These are phyloP conservation scores for Acanthamoeba royreba DNA, from an alignment of 208 protist species.

Conservation along the genomic window DNA sequence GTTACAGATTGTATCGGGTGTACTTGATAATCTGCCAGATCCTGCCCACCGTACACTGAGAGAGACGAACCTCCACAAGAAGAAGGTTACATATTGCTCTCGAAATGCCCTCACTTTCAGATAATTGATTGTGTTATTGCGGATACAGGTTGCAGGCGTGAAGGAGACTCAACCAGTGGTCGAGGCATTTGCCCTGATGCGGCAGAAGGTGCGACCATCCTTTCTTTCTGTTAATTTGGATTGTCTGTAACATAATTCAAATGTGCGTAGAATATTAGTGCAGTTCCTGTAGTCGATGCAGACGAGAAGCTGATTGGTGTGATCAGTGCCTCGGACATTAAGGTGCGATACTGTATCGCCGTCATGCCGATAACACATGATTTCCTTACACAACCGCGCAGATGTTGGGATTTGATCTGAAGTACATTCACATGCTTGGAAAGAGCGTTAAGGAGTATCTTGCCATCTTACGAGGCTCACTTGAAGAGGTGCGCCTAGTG, in stretches of 20 bases:
- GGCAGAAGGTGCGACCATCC: not conserved
- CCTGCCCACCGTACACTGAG: not conserved
- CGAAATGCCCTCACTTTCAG: not conserved
- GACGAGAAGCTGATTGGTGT: not conserved
- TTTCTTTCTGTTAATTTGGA: not conserved
- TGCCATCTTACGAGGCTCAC: not conserved
- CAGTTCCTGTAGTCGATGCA: not conserved
- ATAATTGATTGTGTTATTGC: not conserved
- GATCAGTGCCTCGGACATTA: conserved; percentile 12
- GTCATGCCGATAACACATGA: not conserved
- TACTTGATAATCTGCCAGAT: not conserved
- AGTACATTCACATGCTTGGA: not conserved
- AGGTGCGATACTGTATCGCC: not conserved
- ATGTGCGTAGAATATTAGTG: not conserved
- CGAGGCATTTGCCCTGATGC: not conserved
- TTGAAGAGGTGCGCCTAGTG: not conserved
- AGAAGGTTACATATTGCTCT: no score
- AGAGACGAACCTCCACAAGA: not conserved
- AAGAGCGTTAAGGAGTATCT: not conserved
- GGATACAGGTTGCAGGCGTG: not conserved
- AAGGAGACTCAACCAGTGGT: not conserved
- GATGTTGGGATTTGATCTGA: not conserved
- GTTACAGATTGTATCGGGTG: not conserved
- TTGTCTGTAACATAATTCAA: not conserved
- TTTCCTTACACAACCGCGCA: not conserved